Evolutionary conservation across 345 rosid species (phyloP).

Genomic region (Aegle marmelos): DNA sequence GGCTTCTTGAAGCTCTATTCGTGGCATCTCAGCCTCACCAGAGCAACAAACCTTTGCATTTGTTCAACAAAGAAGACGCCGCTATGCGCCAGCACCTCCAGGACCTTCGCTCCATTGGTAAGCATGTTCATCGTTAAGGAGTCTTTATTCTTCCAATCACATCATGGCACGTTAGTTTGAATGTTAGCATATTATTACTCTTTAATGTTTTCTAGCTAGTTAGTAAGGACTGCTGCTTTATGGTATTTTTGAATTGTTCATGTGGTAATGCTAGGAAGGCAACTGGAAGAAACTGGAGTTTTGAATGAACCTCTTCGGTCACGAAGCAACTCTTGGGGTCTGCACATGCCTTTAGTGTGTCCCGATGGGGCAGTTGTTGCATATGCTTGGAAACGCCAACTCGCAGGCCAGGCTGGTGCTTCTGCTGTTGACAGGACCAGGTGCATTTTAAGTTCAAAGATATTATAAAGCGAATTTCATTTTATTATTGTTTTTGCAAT

Average conservation of each 20-base stretch:
- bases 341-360: conserved; percentile 93
- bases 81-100: conserved; percentile 86
- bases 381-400: conserved; percentile 97
- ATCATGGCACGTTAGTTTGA: too few species aligned
- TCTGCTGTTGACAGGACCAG: conserved; percentile 97
- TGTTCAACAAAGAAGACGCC: conserved; percentile 66
- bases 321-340: conserved; percentile 86
- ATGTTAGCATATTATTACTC: too few species aligned
- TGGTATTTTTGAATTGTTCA: neutral
- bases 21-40: conserved; percentile 66
- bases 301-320: conserved; percentile 69
- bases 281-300: conserved; percentile 86
- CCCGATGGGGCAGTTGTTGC: conserved; percentile 98
- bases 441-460: conserved; percentile 21
- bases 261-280: conserved; percentile 55
- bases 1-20: conserved; percentile 85
- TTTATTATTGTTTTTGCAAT: neutral
- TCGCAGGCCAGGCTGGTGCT: conserved; percentile 99
- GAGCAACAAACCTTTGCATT: conserved; percentile 52
- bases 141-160: too few species aligned
- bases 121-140: neutral
- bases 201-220: neutral
- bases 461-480: neutral
- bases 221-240: neutral
- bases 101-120: conserved; percentile 76